Percentiles rank a stretch among this genome's conserved stretches.
phyloP scores from a whole-genome alignment of 768 basidiomycete genomes.

The Tricholoma bakamatsutake region DNA sequence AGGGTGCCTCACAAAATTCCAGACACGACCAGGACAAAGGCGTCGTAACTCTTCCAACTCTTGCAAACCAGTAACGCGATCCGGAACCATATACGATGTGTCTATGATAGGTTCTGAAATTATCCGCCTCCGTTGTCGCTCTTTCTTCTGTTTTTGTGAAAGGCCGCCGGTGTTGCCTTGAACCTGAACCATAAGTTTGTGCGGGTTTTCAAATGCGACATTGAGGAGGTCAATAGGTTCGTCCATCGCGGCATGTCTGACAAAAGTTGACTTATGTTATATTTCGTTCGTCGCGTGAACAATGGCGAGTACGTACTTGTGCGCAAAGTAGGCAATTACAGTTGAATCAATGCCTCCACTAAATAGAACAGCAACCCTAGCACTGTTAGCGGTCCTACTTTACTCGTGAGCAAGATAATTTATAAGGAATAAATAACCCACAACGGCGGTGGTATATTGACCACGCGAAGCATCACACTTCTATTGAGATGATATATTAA shows the following conservation, averaged over 20 bases:
- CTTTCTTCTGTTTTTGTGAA: slow-evolving; percentile 39
- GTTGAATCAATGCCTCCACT: slow-evolving; percentile 97
- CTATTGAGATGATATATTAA: slow-evolving; percentile 50
- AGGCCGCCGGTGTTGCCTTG: slow-evolving; percentile 41
- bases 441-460: slow-evolving; percentile 54
- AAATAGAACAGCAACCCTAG: slow-evolving; percentile 78
- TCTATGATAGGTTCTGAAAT: slow-evolving; percentile 13
- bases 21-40: slow-evolving; percentile 72
- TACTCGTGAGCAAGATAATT: not conserved
- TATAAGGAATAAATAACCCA: slow-evolving; percentile 17
- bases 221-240: slow-evolving; percentile 92
- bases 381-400: not conserved
- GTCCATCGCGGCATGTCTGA: slow-evolving; percentile 61
- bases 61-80: slow-evolving; percentile 74
- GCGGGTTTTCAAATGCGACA: slow-evolving; percentile 94
- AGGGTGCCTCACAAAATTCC: slow-evolving; percentile 75
- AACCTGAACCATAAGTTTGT: slow-evolving; percentile 50
- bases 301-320: slow-evolving; percentile 41
- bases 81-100: slow-evolving; percentile 74
- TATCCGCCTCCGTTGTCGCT: slow-evolving; percentile 6
- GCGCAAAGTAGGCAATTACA: slow-evolving; percentile 72
- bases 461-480: slow-evolving; percentile 66
- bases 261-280: not conserved
- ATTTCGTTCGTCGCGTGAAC: not conserved
- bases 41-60: slow-evolving; percentile 72